A percentile compares a stretch with the other conserved stretches of the same genome.
phyloP scores from a whole-genome alignment of 768 basidiomycete species.

The Termitomyces sp. region DNA sequence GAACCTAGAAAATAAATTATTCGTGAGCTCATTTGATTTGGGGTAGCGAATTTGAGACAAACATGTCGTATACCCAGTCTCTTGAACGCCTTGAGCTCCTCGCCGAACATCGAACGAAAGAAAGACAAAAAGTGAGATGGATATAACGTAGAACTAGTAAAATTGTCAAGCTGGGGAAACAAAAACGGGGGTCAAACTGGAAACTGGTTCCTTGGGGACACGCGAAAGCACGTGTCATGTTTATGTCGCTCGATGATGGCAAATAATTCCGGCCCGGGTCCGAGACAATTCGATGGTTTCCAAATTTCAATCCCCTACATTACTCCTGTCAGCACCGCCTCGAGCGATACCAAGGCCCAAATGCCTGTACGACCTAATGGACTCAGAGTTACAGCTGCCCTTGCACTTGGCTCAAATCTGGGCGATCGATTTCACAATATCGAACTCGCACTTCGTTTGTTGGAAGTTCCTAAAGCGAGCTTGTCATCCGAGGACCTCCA shows the following conservation, averaged over 20 bases:
- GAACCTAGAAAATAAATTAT: conserved; percentile 44
- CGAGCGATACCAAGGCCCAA: neutral
- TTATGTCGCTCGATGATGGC: neutral
- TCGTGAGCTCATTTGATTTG: neutral
- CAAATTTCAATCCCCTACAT: too few species aligned
- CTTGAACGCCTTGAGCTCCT: conserved; percentile 70
- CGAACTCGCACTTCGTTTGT: conserved; percentile 65
- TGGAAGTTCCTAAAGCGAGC: conserved; percentile 48
- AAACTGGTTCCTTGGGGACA: conserved; percentile 6
- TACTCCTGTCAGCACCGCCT: neutral
- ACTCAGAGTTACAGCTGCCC: conserved; percentile 33
- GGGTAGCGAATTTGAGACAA: conserved; percentile 14
- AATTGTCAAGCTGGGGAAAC: neutral
- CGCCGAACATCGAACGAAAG: conserved; percentile 54
- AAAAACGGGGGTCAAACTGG: neutral
- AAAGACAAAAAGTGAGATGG: neutral
- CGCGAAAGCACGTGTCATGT: conserved; percentile 16
- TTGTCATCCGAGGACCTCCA: conserved; percentile 15
- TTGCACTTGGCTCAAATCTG: conserved; percentile 89
- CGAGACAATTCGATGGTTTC: too few species aligned
- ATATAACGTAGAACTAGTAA: neutral
- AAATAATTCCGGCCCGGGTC: conserved; percentile 6
- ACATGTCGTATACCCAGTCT: conserved; percentile 77
- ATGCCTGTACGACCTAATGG: neutral
- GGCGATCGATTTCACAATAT: conserved; percentile 86